Evolutionary conservation across 129 eudicot species (phyloP), one percentile per base, ranked within the genome.

Genomic region (Apium graveolens): DNA sequence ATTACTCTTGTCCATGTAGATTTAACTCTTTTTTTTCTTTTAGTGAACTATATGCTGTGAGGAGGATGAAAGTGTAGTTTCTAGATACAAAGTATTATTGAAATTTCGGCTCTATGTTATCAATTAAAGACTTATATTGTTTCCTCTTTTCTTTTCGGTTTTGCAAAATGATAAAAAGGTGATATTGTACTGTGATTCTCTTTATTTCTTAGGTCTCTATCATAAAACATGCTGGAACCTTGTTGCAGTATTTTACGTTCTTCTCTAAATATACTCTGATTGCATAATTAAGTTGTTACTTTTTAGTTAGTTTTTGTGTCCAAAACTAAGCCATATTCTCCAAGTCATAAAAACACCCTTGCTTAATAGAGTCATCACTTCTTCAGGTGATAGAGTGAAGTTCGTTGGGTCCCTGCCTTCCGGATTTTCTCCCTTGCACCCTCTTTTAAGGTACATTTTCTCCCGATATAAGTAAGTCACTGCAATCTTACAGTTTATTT

Each of bases 311-410:
- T 21, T 55, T 55, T 16, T 1, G 27, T 8, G n/a, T 24, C 29
- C 26, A 7, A 24, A 55, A 7, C 21, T 48, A 24, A 20, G 39
- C 9, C 7, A 24, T 77, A 34, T 39, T 66, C n/a, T 31, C 57
- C 44, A 0, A 11, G 34, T 27, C 38, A 44, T 43, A 16, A 21
- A 9, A 4, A 24, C 12, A 45, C 17, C 38, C 37, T 65, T 63
- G 62, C 66, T 53, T 49, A 35, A 39, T 10, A 7, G 27, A 24
- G 34, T 79, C 46, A 34, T 38, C n/a, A 46, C 44, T 78, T 86
- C 78, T 80, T 82, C 91, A 93, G 98, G 98, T 77, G 98, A 94
- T 76, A 88, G 97, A 81, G 98, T 94, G 45, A 91, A 88, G 82
- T 94, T 78, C 72, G 86, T 91, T 63, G 96, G 97, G 74, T 55